Evolutionary conservation across 2,329 filamentous ascomycete genomes (phyloP).

Genomic region (Neofusicoccum sp.): DNA sequence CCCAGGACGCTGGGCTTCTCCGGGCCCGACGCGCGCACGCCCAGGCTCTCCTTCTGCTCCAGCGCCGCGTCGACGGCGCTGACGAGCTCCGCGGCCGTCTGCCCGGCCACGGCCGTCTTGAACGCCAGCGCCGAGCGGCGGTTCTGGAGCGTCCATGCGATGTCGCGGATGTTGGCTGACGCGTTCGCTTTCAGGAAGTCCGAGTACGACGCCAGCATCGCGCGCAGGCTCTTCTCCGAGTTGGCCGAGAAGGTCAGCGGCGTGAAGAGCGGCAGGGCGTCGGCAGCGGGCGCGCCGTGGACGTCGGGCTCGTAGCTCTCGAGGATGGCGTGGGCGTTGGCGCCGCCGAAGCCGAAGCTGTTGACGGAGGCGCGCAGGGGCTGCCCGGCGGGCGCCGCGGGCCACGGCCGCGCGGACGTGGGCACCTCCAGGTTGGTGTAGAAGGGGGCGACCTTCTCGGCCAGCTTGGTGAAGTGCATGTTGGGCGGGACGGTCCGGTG

Average conservation of each 20-base stretch:
- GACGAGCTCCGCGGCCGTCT: background rate
- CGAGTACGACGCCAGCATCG: background rate
- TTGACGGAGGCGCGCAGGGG: conserved; percentile 24
- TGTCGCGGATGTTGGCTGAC: conserved; percentile 10
- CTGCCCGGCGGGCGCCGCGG: background rate
- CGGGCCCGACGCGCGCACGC: background rate
- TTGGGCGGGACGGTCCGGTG: conserved; percentile 36
- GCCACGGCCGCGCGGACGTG: conserved; percentile 23
- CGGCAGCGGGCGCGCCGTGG: background rate
- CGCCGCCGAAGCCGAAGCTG: conserved; percentile 25
- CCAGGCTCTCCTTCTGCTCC: background rate
- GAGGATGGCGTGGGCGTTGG: conserved; percentile 24
- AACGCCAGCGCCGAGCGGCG: conserved; percentile 23
- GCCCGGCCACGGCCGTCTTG: background rate
- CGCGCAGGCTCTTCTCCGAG: conserved; percentile 10
- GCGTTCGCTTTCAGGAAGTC: conserved; percentile 10
- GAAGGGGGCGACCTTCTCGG: conserved; percentile 29
- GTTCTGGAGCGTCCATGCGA: conserved; percentile 25
- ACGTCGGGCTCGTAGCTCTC: conserved; percentile 6
- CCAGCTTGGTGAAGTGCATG: conserved; percentile 34
- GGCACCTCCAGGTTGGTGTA: conserved; percentile 21
- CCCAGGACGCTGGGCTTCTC: conserved; percentile 26
- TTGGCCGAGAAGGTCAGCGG: conserved; percentile 23
- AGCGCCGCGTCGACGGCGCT: background rate
- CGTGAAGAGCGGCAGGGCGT: background rate